Percentiles rank a stretch among this genome's conserved stretches.
phyloP scores from a whole-genome alignment of 2,329 filamentous ascomycete genomes.

The Scleromitrula shiraiana region DNA sequence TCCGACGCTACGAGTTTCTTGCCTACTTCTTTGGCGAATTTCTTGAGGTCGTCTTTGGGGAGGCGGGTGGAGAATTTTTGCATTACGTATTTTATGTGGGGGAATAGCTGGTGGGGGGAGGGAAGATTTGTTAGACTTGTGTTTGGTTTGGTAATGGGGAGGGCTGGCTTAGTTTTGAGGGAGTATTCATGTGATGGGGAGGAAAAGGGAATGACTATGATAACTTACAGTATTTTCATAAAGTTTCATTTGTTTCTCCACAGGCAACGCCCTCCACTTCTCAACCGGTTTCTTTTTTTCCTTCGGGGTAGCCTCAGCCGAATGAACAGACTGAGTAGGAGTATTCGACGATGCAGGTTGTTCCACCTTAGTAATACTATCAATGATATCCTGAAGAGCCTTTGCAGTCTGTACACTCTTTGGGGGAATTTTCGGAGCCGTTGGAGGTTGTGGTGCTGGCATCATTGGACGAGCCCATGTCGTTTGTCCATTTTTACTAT shows the following conservation, averaged over 20 bases:
- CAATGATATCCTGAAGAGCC: slow-evolving; percentile 74
- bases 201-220: background rate
- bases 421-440: slow-evolving; percentile 47
- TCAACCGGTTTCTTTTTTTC: slow-evolving; percentile 54
- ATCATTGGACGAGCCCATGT: slow-evolving; percentile 75
- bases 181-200: background rate
- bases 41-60: slow-evolving; percentile 66
- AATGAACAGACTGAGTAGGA: slow-evolving; percentile 57
- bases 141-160: too few species aligned
- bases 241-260: slow-evolving; percentile 89
- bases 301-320: slow-evolving; percentile 41
- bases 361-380: slow-evolving; percentile 64
- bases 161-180: background rate
- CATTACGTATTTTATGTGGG: slow-evolving; percentile 76
- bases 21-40: slow-evolving; percentile 57
- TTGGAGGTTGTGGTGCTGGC: slow-evolving; percentile 46
- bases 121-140: too few species aligned
- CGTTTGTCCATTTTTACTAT: slow-evolving; percentile 66
- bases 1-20: slow-evolving; percentile 90
- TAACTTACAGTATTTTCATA: slow-evolving; percentile 82
- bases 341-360: slow-evolving; percentile 33
- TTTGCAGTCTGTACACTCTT: slow-evolving; percentile 48
- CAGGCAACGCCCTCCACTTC: slow-evolving; percentile 60
- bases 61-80: slow-evolving; percentile 84
- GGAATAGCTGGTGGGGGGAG: slow-evolving; percentile 49